Evolutionary conservation across 2,329 filamentous ascomycete genomes (phyloP).

Genomic region (Xylaria sp.): DNA sequence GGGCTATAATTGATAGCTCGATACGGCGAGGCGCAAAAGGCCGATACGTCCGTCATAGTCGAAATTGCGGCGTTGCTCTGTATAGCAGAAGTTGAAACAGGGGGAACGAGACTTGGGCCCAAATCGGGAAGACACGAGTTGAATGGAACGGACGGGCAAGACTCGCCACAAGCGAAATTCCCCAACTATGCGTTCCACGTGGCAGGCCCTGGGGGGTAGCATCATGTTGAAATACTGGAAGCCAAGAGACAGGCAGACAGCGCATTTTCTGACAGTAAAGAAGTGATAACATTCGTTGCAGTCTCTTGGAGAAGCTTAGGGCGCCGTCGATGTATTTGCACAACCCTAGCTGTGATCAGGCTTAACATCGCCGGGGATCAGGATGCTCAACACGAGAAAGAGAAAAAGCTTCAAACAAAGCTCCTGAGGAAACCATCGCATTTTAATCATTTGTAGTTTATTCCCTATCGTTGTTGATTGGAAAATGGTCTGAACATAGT

Average conservation of each 20-base stretch:
- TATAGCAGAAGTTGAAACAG: not conserved
- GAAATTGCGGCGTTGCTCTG: not conserved
- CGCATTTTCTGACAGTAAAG: not conserved
- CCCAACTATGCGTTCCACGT: conserved; percentile 23
- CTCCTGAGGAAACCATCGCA: too few species aligned
- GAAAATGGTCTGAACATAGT: too few species aligned
- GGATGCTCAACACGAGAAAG: too few species aligned
- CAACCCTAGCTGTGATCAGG: too few species aligned
- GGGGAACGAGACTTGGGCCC: not conserved
- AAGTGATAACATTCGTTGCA: too few species aligned
- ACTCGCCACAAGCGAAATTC: conserved; percentile 5
- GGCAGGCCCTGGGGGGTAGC: conserved; percentile 8
- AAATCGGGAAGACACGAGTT: not conserved
- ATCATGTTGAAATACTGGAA: not conserved
- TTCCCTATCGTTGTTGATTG: too few species aligned
- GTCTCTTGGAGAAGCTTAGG: too few species aligned
- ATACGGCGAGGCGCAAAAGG: conserved; percentile 13
- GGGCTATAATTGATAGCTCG: conserved; percentile 19
- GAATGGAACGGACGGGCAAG: not conserved
- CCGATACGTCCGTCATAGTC: conserved; percentile 18
- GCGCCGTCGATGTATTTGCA: too few species aligned
- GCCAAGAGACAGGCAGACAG: not conserved
- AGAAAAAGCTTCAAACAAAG: too few species aligned
- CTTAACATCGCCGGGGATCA: too few species aligned
- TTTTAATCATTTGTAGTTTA: too few species aligned